phyloP scores from a whole-genome alignment of 2,329 filamentous ascomycete species.

The Venturia pyrina region DNA sequence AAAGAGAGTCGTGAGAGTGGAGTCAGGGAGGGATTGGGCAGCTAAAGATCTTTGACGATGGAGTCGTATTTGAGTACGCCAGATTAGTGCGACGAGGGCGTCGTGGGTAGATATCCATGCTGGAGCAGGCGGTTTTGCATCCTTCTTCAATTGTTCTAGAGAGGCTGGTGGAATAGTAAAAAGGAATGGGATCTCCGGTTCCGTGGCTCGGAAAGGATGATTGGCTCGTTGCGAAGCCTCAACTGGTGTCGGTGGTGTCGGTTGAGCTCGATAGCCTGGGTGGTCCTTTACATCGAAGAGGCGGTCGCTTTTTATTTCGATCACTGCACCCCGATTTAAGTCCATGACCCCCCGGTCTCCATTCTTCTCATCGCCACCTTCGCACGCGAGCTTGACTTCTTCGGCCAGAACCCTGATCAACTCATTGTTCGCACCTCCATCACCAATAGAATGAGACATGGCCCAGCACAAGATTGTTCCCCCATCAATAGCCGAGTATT shows the following conservation, averaged over 20 bases:
- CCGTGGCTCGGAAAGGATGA: background rate
- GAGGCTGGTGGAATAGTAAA: background rate
- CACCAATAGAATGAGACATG: conserved; percentile 12
- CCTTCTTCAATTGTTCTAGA: background rate
- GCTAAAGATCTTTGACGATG: background rate
- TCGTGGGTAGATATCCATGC: conserved; percentile 11
- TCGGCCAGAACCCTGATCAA: conserved; percentile 5
- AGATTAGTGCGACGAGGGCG: conserved; percentile 6
- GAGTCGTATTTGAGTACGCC: conserved; percentile 1
- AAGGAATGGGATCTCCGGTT: conserved; percentile 2
- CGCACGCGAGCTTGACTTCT: background rate
- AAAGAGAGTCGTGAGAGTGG: background rate
- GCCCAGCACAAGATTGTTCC: conserved; percentile 5
- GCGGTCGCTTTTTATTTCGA: background rate
- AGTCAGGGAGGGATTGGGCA: background rate
- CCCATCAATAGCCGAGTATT: conserved; percentile 4
- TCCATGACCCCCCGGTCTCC: background rate
- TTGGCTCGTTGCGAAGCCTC: background rate
- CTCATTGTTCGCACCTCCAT: conserved; percentile 7
- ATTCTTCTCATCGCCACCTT: background rate
- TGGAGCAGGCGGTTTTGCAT: background rate
- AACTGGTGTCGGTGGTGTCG: background rate
- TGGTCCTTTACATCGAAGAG: conserved; percentile 8
- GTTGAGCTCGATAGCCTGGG: background rate
- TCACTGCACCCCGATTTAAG: background rate